Conservation (phyloP, 257 asterid genomes). For the Fraxinus pennsylvanica region DNA sequence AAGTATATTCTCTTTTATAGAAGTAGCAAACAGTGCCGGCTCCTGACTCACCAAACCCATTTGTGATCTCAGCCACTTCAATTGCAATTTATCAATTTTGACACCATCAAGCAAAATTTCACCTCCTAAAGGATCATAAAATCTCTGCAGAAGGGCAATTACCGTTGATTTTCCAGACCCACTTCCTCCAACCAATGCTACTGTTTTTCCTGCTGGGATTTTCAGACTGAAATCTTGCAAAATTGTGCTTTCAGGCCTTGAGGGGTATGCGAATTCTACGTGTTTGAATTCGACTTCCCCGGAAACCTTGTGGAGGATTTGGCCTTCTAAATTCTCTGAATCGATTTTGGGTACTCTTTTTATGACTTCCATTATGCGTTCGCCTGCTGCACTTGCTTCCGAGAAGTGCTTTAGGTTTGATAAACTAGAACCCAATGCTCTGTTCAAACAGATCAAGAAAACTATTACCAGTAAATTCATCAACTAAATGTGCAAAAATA, state of each 20-base stretch:
- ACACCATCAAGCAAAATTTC: slow-evolving; percentile 76
- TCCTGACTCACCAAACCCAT: slow-evolving; percentile 98
- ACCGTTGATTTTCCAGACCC: slow-evolving; percentile 93
- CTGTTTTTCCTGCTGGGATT: slow-evolving; percentile 68
- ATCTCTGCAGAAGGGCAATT: slow-evolving; percentile 73
- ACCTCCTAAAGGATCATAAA: slow-evolving; percentile 77
- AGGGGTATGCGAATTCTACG: slow-evolving; percentile 71
- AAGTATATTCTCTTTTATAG: slow-evolving; percentile 79
- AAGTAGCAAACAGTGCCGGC: slow-evolving; percentile 85
- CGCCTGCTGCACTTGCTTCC: slow-evolving; percentile 79
- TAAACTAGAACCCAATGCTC: slow-evolving; percentile 78
- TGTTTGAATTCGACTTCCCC: slow-evolving; percentile 76
- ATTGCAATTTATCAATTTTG: slow-evolving; percentile 66
- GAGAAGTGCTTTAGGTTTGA: slow-evolving; percentile 74
- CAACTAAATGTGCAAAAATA: too few species aligned
- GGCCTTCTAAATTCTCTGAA: slow-evolving; percentile 66
- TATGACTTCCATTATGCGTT: slow-evolving; percentile 65
- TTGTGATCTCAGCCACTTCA: slow-evolving; percentile 90
- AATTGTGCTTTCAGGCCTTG: slow-evolving; percentile 70
- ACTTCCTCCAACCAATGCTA: slow-evolving; percentile 92
- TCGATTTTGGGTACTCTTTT: slow-evolving; percentile 76
- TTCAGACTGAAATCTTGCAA: slow-evolving; percentile 60
- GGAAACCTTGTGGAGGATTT: slow-evolving; percentile 41
- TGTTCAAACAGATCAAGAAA: slow-evolving; percentile 24
- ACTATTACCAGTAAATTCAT: too few species aligned